Conservation (phyloP, 2,329 filamentous ascomycete species). For the Pleomassaria siparia region DNA sequence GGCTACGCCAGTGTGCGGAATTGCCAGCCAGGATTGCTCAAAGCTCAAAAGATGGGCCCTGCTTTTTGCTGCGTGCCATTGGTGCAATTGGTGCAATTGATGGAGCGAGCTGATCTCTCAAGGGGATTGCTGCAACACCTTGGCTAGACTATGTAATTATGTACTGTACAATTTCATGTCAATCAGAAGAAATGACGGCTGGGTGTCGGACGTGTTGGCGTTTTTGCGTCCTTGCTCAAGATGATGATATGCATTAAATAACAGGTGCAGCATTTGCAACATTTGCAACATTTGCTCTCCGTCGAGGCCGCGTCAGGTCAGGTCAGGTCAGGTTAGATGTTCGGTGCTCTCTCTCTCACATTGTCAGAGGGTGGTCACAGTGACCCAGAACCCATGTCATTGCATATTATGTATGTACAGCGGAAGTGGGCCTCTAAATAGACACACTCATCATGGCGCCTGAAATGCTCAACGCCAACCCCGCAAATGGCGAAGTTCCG, state of each 20-base stretch:
- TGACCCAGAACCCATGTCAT: slow-evolving; percentile 11
- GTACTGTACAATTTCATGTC: background rate
- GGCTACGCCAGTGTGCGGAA: slow-evolving; percentile 26
- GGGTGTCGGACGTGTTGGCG: slow-evolving; percentile 18
- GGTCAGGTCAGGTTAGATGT: too few species aligned
- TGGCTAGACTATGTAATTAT: background rate
- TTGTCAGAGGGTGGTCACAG: slow-evolving; percentile 24
- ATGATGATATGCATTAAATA: slow-evolving; percentile 14
- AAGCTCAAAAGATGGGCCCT: slow-evolving; percentile 12
- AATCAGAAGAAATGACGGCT: slow-evolving; percentile 6
- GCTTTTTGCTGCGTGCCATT: slow-evolving; percentile 11
- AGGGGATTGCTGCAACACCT: too few species aligned
- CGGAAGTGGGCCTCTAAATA: slow-evolving; percentile 26
- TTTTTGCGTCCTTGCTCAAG: slow-evolving; percentile 20
- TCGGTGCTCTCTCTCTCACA: slow-evolving; percentile 18
- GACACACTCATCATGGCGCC: slow-evolving; percentile 14
- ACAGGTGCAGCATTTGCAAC: too few species aligned
- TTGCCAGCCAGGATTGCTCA: slow-evolving; percentile 27
- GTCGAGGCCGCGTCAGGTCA: slow-evolving; percentile 23
- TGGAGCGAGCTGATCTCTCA: too few species aligned
- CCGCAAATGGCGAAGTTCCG: slow-evolving; percentile 32
- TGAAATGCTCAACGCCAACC: slow-evolving; percentile 26
- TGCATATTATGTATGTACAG: slow-evolving; percentile 21
- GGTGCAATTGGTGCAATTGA: too few species aligned
- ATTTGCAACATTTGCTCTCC: slow-evolving; percentile 12